Evolutionary conservation across 305 asterid genomes (phyloP), one percentile per base, ranked within the genome.

Genomic region (Stenogyne calaminthoides): DNA sequence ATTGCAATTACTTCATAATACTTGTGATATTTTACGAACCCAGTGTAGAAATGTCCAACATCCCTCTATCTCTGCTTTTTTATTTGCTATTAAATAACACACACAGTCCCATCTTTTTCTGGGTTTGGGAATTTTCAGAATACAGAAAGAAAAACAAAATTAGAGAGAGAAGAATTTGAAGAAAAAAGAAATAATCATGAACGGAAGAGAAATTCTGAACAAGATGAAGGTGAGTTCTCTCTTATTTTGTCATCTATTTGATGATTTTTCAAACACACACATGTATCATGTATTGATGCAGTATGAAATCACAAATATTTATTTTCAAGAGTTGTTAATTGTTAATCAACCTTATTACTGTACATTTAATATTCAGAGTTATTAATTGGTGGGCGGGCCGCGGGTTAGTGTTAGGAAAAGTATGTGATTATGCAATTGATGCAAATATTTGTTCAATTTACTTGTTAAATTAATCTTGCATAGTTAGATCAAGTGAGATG

Each of bases 171-270:
- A 64, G 69, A 55, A 64, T 75, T 71, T 20, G 76, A 52, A 51
- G 36, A 46, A 25, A 37, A 70, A 59, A 66, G 60, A 65, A 34
- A 27, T 54, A 61, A 46, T 22, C 80, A 88, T 88, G 91, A 56
- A 57, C 3, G 93, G 91, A 75, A 88, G 91, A 83, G 91, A 86
- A 18, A 81, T 88, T 67, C 80, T 86, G 39, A 82, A 86, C 85
- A 88, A 86, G 87, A 88, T 88, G 91, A 88, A 86, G 93, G 93
- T 88, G n/a, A 8, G 44, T 64, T 29, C 59, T 63, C 52, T 20
- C 12, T 18, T 65, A 62, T 9, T 12, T 36, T 51, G 5, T 22
- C 12, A 12, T 71, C 9, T 54, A 25, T 49, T 36, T 39, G 6
- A 22, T 44, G 68, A 34, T 55, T 71, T n/a, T 69, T 22, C 27